Evolutionary conservation across 306 rosid genomes (phyloP).

Genomic region (Sophora flavescens): DNA sequence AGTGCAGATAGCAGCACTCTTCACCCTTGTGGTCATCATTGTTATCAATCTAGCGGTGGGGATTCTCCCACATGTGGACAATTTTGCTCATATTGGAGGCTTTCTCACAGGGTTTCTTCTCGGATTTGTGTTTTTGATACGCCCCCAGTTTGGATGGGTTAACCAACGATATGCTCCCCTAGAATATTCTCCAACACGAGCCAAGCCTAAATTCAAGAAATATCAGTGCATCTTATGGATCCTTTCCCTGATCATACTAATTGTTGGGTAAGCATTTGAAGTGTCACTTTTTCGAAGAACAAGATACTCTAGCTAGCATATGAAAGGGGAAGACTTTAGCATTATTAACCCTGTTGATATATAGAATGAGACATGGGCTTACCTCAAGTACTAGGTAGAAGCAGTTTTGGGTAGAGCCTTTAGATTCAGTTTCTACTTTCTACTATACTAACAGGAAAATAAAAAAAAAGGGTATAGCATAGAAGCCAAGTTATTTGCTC

Average conservation of each 20-base stretch:
- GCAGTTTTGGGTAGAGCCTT: constrained; percentile 14
- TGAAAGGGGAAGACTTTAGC: not conserved
- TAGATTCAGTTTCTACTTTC: constrained; percentile 21
- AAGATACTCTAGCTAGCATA: constrained; percentile 22
- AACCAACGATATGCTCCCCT: constrained; percentile 70
- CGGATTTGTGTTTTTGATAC: constrained; percentile 93
- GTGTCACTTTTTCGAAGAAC: constrained; percentile 19
- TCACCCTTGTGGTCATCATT: constrained; percentile 79
- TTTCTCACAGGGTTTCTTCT: constrained; percentile 88
- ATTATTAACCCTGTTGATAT: constrained; percentile 22
- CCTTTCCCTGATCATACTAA: constrained; percentile 71
- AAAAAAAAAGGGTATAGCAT: not conserved
- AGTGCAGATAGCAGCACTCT: constrained; percentile 77
- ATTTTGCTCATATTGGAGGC: constrained; percentile 98
- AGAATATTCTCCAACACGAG: constrained; percentile 51
- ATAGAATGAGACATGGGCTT: constrained; percentile 11
- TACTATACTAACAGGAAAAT: not conserved
- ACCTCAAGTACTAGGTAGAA: not conserved
- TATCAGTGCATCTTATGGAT: constrained; percentile 87
- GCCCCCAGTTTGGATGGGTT: constrained; percentile 96
- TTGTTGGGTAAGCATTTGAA: constrained; percentile 75
- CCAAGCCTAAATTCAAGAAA: constrained; percentile 73
- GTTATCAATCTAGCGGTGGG: constrained; percentile 90
- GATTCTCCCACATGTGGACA: constrained; percentile 94
- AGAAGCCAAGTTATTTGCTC: constrained; percentile 22